These are phyloP conservation scores for Sporisorium reilianum DNA, from an alignment of 1,284 basidiomycete species.

Conservation along the genomic window DNA sequence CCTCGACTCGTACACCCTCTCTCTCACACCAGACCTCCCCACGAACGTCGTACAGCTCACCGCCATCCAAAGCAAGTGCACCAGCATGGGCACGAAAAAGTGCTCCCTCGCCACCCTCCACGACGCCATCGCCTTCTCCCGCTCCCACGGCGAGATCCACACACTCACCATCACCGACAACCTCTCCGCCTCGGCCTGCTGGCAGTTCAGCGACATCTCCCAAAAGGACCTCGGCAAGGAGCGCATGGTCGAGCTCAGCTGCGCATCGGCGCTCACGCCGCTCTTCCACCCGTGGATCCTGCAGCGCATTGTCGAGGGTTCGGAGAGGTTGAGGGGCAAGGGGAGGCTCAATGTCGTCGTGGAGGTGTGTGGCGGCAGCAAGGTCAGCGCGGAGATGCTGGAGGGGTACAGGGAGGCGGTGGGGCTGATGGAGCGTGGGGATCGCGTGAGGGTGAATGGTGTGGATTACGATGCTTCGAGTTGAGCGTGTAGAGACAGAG, in stretches of 20 bases:
- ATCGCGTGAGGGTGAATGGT: slow-evolving; percentile 26
- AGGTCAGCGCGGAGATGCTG: slow-evolving; percentile 30
- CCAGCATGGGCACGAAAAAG: slow-evolving; percentile 57
- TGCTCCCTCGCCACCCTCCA: slow-evolving; percentile 41
- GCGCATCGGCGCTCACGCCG: slow-evolving; percentile 51
- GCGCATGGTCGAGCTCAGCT: slow-evolving; percentile 63
- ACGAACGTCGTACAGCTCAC: slow-evolving; percentile 22
- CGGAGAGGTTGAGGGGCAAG: neutral
- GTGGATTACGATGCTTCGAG: slow-evolving; percentile 7
- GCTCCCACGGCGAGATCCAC: slow-evolving; percentile 15
- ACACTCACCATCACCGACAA: slow-evolving; percentile 55
- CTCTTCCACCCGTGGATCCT: slow-evolving; percentile 51
- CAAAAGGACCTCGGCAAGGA: neutral
- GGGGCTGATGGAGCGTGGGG: slow-evolving; percentile 14
- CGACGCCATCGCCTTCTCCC: slow-evolving; percentile 46
- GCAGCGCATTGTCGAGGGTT: slow-evolving; percentile 16
- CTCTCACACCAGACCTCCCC: neutral
- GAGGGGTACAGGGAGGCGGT: slow-evolving; percentile 8
- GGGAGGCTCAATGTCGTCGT: slow-evolving; percentile 50
- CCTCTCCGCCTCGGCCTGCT: slow-evolving; percentile 47
- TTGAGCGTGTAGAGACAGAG: neutral
- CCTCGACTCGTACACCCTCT: slow-evolving; percentile 7
- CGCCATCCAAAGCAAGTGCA: slow-evolving; percentile 60
- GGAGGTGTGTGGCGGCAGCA: slow-evolving; percentile 64
- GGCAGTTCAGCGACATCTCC: slow-evolving; percentile 22